Percentiles rank a stretch among this genome's conserved stretches.
Evolutionary conservation across 176 grass and related monocot genomes (phyloP).

Genomic region (Musa acuminata): DNA sequence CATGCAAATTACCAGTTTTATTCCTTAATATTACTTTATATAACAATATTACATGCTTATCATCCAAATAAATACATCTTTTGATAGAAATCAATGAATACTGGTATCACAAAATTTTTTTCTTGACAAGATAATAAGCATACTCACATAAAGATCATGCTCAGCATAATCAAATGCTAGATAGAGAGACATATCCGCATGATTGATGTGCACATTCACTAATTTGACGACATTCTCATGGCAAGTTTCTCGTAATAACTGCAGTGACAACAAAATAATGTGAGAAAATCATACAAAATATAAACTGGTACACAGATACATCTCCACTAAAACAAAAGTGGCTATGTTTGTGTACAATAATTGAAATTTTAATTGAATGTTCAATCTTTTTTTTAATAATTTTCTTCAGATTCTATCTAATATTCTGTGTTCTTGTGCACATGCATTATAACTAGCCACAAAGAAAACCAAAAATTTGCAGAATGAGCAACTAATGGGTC

Average conservation of each 20-base stretch:
- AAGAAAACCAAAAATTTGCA: too few species aligned
- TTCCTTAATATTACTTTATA: neutral
- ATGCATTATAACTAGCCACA: neutral
- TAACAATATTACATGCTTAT: neutral
- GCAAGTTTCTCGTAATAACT: conserved; percentile 79
- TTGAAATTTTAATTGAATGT: neutral
- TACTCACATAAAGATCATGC: conserved; percentile 88
- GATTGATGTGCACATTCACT: conserved; percentile 99
- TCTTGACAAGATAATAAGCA: neutral
- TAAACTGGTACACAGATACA: neutral
- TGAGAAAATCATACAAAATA: neutral
- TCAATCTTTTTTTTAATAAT: neutral
- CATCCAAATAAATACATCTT: neutral
- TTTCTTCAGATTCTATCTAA: neutral
- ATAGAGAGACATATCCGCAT: conserved; percentile 94
- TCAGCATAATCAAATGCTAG: conserved; percentile 95
- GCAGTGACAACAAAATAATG: conserved; percentile 20
- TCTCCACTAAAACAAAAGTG: neutral
- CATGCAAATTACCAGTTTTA: neutral
- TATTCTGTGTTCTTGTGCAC: neutral
- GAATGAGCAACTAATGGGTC: too few species aligned
- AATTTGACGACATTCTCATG: conserved; percentile 97
- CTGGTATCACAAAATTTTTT: neutral
- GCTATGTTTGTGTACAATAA: neutral
- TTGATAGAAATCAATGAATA: neutral